A percentile compares a stretch with the other conserved stretches of the same genome.
These are phyloP conservation scores for Cerioporus squamosus DNA, from an alignment of 1,284 basidiomycete species.

Conservation along the genomic window DNA sequence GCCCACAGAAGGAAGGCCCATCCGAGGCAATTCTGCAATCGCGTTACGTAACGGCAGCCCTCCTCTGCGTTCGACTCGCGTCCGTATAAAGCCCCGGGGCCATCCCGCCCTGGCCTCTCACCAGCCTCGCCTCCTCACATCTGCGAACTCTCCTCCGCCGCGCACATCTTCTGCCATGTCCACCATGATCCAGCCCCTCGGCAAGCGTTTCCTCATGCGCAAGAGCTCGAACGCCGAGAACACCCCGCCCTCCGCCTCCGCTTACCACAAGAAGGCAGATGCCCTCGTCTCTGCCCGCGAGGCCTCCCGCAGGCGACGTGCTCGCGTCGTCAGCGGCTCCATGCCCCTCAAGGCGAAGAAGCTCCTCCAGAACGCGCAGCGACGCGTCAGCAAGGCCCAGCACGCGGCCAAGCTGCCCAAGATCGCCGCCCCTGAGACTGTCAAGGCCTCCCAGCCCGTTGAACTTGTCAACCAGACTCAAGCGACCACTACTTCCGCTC, in stretches of 20 bases:
- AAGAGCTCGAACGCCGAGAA: constrained; percentile 28
- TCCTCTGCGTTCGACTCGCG: not conserved
- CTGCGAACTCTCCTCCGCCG: not conserved
- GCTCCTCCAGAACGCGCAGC: constrained; percentile 19
- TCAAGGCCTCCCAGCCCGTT: constrained; percentile 5
- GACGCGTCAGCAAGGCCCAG: constrained; percentile 17
- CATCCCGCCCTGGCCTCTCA: not conserved
- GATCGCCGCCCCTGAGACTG: not conserved
- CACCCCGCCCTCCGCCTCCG: constrained; percentile 9
- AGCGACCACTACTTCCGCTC: not conserved
- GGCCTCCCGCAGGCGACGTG: constrained; percentile 19
- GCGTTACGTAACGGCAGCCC: constrained; percentile 17
- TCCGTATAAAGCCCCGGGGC: constrained; percentile 9
- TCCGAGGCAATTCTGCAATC: constrained; percentile 20
- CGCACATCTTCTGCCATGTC: constrained; percentile 8
- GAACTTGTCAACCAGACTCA: constrained; percentile 1
- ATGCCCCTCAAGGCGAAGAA: constrained; percentile 19
- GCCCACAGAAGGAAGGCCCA: constrained; percentile 8
- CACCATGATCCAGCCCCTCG: constrained; percentile 15
- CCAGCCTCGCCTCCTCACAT: not conserved
- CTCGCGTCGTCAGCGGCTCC: constrained; percentile 23
- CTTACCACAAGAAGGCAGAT: constrained; percentile 17
- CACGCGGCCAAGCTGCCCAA: constrained; percentile 1
- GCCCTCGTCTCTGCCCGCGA: constrained; percentile 25
- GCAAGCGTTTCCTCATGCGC: constrained; percentile 26